Percentiles rank a stretch among this genome's conserved stretches.
phyloP scores from a whole-genome alignment of 129 eudicot genomes.

The Chrysanthemum seticuspe region DNA sequence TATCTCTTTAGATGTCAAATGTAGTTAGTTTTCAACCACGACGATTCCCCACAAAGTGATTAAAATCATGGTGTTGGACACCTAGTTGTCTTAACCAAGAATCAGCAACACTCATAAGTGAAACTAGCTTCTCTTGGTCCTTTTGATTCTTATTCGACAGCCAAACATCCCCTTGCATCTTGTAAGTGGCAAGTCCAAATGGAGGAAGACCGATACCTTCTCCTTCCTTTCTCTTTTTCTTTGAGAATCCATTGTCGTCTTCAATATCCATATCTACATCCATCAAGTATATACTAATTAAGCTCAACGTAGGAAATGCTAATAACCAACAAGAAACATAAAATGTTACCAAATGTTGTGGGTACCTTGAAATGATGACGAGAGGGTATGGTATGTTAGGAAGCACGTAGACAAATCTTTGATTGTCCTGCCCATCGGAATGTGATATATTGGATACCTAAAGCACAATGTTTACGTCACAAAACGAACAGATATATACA shows the following conservation, averaged over 20 bases:
- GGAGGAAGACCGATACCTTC: slow-evolving; percentile 67
- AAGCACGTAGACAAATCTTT: slow-evolving; percentile 90
- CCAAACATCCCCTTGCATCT: slow-evolving; percentile 85
- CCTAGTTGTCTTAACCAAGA: slow-evolving; percentile 87
- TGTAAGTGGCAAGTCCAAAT: slow-evolving; percentile 80
- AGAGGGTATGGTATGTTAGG: slow-evolving; percentile 85
- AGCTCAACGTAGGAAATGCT: neutral
- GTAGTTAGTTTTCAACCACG: slow-evolving; percentile 39
- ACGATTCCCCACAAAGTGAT: slow-evolving; percentile 66
- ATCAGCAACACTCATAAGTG: slow-evolving; percentile 79
- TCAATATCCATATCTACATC: slow-evolving; percentile 55
- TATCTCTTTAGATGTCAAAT: slow-evolving; percentile 20
- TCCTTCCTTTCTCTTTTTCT: slow-evolving; percentile 47
- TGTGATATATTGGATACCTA: slow-evolving; percentile 96
- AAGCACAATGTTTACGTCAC: neutral
- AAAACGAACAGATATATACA: neutral
- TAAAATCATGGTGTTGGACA: slow-evolving; percentile 86
- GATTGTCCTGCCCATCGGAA: slow-evolving; percentile 82
- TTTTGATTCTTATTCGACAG: slow-evolving; percentile 44
- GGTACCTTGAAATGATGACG: slow-evolving; percentile 90
- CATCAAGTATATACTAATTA: neutral
- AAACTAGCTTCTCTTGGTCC: slow-evolving; percentile 61
- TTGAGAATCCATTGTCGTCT: slow-evolving; percentile 37
- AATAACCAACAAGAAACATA: neutral
- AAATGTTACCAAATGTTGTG: neutral